These are phyloP conservation scores for Amanita phalloides DNA, from an alignment of 768 basidiomycete genomes.

Conservation along the genomic window DNA sequence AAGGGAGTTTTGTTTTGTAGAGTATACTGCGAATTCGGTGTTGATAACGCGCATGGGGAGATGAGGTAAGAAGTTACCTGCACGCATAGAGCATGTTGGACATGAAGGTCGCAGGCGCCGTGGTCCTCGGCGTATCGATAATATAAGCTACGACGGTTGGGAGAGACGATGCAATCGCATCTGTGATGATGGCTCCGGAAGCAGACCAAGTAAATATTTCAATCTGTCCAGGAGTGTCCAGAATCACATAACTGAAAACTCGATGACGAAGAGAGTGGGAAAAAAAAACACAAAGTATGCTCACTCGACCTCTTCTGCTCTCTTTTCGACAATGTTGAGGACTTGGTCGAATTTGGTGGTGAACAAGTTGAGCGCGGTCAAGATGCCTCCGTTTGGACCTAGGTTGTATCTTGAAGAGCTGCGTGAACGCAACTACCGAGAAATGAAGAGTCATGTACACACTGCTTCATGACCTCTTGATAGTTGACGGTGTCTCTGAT, in stretches of 20 bases:
- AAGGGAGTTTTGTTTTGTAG: slow-evolving; percentile 96
- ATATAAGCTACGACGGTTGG: slow-evolving; percentile 95
- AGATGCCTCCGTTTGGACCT: slow-evolving; percentile 95
- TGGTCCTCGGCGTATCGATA: slow-evolving; percentile 93
- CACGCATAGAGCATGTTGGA: slow-evolving; percentile 99
- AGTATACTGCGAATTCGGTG: slow-evolving; percentile 51
- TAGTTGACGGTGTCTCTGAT: slow-evolving; percentile 97
- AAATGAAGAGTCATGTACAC: slow-evolving; percentile 29
- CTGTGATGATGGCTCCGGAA: slow-evolving; percentile 96
- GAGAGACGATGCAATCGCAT: slow-evolving; percentile 86
- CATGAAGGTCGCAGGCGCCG: slow-evolving; percentile 97
- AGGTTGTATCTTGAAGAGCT: slow-evolving; percentile 73
- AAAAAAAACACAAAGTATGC: slow-evolving; percentile 12
- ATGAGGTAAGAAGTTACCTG: slow-evolving; percentile 39
- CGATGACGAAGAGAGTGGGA: slow-evolving; percentile 1
- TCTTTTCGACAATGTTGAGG: slow-evolving; percentile 80
- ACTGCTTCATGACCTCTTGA: slow-evolving; percentile 99
- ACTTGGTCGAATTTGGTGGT: slow-evolving; percentile 99
- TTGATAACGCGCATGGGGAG: background rate
- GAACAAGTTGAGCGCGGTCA: slow-evolving; percentile 95
- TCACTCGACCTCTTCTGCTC: slow-evolving; percentile 82
- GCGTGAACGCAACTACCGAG: slow-evolving; percentile 5
- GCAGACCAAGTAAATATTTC: slow-evolving; percentile 99
- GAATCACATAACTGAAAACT: slow-evolving; percentile 67
- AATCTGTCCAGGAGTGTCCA: slow-evolving; percentile 98